Percentiles rank a stretch among this genome's conserved stretches.
phyloP scores from a whole-genome alignment of 2,329 filamentous ascomycete species.

The Arthrobotrys conoides region DNA sequence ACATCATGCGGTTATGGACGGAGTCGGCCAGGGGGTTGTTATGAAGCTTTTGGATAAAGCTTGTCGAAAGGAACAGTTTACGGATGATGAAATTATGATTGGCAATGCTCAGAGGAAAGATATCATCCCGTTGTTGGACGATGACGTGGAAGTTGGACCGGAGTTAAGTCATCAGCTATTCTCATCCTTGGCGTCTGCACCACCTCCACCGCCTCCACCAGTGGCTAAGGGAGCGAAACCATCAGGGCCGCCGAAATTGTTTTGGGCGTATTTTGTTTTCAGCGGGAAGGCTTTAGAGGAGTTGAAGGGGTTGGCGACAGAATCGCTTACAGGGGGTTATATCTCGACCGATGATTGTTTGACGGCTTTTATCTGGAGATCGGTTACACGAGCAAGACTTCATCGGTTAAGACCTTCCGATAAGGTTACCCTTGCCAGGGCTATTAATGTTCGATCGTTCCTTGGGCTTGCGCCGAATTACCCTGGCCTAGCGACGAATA shows the following conservation, averaged over 20 bases:
- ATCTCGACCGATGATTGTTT: constrained; percentile 73
- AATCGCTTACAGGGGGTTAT: constrained; percentile 65
- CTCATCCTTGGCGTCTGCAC: constrained; percentile 61
- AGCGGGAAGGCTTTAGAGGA: constrained; percentile 65
- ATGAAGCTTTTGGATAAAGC: constrained; percentile 71
- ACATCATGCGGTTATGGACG: constrained; percentile 72
- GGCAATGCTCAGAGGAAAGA: constrained; percentile 68
- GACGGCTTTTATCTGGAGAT: constrained; percentile 71
- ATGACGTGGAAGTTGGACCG: constrained; percentile 65
- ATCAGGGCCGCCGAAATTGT: constrained; percentile 64
- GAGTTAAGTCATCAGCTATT: constrained; percentile 67
- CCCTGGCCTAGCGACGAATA: constrained; percentile 70
- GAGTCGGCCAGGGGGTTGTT: constrained; percentile 70
- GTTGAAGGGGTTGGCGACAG: constrained; percentile 68
- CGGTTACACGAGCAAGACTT: constrained; percentile 68
- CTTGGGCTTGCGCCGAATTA: constrained; percentile 69
- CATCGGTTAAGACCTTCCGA: constrained; percentile 64
- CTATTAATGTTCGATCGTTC: constrained; percentile 70
- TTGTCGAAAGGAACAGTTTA: constrained; percentile 69
- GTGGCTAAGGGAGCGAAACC: constrained; percentile 43
- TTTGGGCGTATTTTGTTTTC: constrained; percentile 70
- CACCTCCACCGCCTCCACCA: constrained; percentile 52
- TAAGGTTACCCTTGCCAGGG: constrained; percentile 68
- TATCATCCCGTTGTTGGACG: constrained; percentile 68
- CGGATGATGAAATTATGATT: constrained; percentile 67